Base-by-base conservation (phyloP, 192 early-diverging fungal species). In the Gonapodya prolifera region DNA sequence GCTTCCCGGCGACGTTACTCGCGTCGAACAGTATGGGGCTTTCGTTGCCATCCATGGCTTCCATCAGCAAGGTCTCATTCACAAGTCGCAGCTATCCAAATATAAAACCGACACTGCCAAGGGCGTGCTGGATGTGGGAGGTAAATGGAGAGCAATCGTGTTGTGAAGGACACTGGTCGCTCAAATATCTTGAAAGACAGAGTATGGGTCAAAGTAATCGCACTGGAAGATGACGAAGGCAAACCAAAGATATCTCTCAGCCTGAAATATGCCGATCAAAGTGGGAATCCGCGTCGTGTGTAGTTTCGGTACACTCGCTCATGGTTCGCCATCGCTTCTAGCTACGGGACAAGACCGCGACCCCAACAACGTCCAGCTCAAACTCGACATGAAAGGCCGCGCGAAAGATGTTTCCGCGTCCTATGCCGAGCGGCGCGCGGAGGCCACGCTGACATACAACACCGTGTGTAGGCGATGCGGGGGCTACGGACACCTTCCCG, bases 291-390 rank as follows among this genome's bases (percentile, higher is more conserved):
- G 45, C 45, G 23, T 61, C 45, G 8, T 61, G 8, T 61, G 23
- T 61, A n/a, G n/a, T n/a, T n/a, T n/a, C n/a, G n/a, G n/a, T 61
- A 61, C 45, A 61, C 45, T 23, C 8, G 45, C 23, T 61, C 8
- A 61, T 16, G 23, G 8, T 61, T 23, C 45, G 8, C 23, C 45
- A n/a, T 23, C 45, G 45, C 8, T 23, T 61, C 23, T 23, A 61
- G 45, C 45, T 23, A 73, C 18, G 71, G 71, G 71, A 18, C 2
- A 18, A 32, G 71, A 73, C 31, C 71, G 18, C 8, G 71, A 73
- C 71, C 71, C 71, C 71, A 73, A 73, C 71, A 32, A 32, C 71
- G 71, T 32, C 32, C 71, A 73, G 71, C 13, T 73, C 8, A 32
- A 18, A 18, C 32, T 13, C 8, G 71, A 73, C 31, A 2, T 73